Evolutionary conservation across 371 early-diverging fungal genomes (phyloP).

Genomic region (Rhizopus arrhizus): DNA sequence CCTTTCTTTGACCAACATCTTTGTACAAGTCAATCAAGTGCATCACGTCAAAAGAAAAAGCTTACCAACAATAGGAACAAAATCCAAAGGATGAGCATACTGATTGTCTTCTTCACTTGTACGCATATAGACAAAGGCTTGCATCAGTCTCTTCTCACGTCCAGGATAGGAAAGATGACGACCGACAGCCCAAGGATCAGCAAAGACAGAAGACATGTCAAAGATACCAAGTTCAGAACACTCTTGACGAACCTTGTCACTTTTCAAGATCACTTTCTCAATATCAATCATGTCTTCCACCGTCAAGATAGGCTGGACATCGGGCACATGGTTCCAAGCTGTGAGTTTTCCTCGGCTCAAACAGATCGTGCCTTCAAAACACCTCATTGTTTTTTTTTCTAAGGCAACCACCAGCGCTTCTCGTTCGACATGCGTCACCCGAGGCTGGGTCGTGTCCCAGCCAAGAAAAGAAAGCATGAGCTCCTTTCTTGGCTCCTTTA

Average conservation of each 20-base stretch:
- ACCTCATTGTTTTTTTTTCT: slow-evolving; percentile 44
- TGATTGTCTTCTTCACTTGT: slow-evolving; percentile 57
- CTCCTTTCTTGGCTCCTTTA: slow-evolving; percentile 49
- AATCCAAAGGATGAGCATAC: slow-evolving; percentile 58
- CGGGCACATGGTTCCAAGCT: slow-evolving; percentile 43
- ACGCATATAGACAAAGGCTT: slow-evolving; percentile 59
- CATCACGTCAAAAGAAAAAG: not conserved
- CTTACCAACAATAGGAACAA: slow-evolving; percentile 55
- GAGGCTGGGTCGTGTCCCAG: slow-evolving; percentile 43
- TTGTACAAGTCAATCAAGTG: not conserved
- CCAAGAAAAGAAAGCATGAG: slow-evolving; percentile 53
- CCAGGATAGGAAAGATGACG: slow-evolving; percentile 48
- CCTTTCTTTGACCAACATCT: slow-evolving; percentile 50
- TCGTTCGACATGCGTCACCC: slow-evolving; percentile 42
- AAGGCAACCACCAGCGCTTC: slow-evolving; percentile 49
- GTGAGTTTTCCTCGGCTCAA: slow-evolving; percentile 31
- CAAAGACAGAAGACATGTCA: slow-evolving; percentile 50
- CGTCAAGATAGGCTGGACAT: slow-evolving; percentile 54
- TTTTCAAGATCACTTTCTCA: slow-evolving; percentile 48
- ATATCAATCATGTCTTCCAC: slow-evolving; percentile 58
- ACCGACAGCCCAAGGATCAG: slow-evolving; percentile 59
- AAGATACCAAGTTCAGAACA: slow-evolving; percentile 51
- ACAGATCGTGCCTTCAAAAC: slow-evolving; percentile 48
- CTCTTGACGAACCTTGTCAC: slow-evolving; percentile 40
- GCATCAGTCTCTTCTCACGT: slow-evolving; percentile 48